phyloP scores from a whole-genome alignment of 208 protist genomes.

The Wallacemonas collosoma region DNA sequence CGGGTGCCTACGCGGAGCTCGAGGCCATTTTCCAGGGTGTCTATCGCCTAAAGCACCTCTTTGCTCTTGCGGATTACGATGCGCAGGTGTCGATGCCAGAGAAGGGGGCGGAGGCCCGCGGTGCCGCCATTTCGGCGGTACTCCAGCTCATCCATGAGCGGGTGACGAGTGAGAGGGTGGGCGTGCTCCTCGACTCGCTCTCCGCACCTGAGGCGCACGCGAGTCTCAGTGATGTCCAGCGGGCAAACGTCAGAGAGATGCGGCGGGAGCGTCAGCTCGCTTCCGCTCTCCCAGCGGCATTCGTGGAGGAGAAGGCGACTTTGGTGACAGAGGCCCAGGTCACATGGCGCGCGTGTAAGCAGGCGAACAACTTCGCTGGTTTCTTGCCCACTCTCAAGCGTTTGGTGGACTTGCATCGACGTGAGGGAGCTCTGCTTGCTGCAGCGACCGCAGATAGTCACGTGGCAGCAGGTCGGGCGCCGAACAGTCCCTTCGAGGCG shows the following conservation, averaged over 20 bases:
- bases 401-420: slow-evolving; percentile 39
- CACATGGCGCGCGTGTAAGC: slow-evolving; percentile 38
- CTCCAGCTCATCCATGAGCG: slow-evolving; percentile 38
- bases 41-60: slow-evolving; percentile 40
- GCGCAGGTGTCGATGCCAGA: slow-evolving; percentile 45
- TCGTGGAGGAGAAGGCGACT: slow-evolving; percentile 40
- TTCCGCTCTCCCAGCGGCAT: slow-evolving; percentile 31
- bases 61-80: slow-evolving; percentile 49
- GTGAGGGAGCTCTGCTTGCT: slow-evolving; percentile 34
- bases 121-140: slow-evolving; percentile 37
- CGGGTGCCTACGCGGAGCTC: slow-evolving; percentile 41
- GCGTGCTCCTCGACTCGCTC: slow-evolving; percentile 27
- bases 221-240: slow-evolving; percentile 35
- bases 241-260: slow-evolving; percentile 62
- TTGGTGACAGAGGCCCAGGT: slow-evolving; percentile 32
- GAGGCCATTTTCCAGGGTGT: slow-evolving; percentile 38
- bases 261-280: slow-evolving; percentile 23
- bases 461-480: slow-evolving; percentile 15
- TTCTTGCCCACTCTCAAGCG: slow-evolving; percentile 51
- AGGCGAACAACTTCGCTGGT: slow-evolving; percentile 45
- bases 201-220: slow-evolving; percentile 9
- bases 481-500: slow-evolving; percentile 50
- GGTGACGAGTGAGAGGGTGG: slow-evolving; percentile 27
- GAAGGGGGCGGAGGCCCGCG: slow-evolving; percentile 34
- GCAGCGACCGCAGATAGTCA: slow-evolving; percentile 19